A percentile compares a stretch with the other conserved stretches of the same genome.
Conservation (phyloP, 2,329 filamentous ascomycete genomes). For the Claviceps quebecensis region DNA sequence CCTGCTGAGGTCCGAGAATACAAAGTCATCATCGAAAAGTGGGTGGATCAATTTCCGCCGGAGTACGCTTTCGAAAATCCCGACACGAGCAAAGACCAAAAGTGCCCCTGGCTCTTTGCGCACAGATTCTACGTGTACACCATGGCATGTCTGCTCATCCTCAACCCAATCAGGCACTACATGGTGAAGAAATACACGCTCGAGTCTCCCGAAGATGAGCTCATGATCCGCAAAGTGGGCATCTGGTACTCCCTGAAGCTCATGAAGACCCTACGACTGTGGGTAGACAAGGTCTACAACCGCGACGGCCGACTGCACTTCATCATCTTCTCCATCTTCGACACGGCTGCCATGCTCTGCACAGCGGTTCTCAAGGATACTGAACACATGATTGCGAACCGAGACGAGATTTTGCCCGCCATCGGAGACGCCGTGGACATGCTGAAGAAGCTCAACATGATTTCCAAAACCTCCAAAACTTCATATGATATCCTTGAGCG, state of each 20-base stretch:
- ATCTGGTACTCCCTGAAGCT: slow-evolving; percentile 28
- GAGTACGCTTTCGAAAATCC: slow-evolving; percentile 25
- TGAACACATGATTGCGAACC: slow-evolving; percentile 22
- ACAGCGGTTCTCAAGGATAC: slow-evolving; percentile 35
- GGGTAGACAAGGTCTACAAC: slow-evolving; percentile 29
- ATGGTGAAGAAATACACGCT: slow-evolving; percentile 23
- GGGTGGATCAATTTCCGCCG: slow-evolving; percentile 26
- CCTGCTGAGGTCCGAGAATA: slow-evolving; percentile 16
- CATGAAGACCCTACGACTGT: slow-evolving; percentile 23
- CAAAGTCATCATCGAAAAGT: slow-evolving; percentile 21
- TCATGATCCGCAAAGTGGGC: slow-evolving; percentile 23
- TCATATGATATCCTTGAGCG: slow-evolving; percentile 20
- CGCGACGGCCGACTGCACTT: slow-evolving; percentile 35
- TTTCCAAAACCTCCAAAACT: slow-evolving; percentile 21
- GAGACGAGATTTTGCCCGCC: slow-evolving; percentile 23
- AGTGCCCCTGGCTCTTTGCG: slow-evolving; percentile 26
- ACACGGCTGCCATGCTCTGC: slow-evolving; percentile 34
- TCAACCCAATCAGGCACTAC: slow-evolving; percentile 32
- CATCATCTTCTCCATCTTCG: slow-evolving; percentile 36
- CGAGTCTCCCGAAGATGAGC: slow-evolving; percentile 16
- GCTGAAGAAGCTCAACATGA: slow-evolving; percentile 16
- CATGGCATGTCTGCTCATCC: slow-evolving; percentile 29
- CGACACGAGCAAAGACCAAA: slow-evolving; percentile 25
- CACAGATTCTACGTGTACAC: slow-evolving; percentile 32
- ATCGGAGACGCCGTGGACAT: slow-evolving; percentile 22